Evolutionary conservation across 1,139 yeast genomes (phyloP).

Genomic region (Candida sanyaensis): DNA sequence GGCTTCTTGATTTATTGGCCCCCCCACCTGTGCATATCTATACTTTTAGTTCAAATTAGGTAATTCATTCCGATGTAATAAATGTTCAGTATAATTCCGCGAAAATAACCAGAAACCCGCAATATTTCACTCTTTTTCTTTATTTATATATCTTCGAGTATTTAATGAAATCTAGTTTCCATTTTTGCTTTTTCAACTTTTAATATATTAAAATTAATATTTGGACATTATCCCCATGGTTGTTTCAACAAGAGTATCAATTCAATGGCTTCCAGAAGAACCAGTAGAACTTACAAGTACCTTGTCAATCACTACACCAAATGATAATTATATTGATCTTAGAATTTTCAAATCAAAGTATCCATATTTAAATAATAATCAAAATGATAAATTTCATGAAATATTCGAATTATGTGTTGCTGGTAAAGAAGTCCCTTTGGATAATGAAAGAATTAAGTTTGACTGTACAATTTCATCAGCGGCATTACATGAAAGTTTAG

Average conservation of each 20-base stretch:
- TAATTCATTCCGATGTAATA: constrained; percentile 1
- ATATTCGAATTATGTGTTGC: constrained; percentile 41
- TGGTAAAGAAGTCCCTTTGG: constrained; percentile 38
- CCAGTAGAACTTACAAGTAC: constrained; percentile 53
- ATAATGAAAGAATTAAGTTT: constrained; percentile 34
- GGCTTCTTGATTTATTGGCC: too few species aligned
- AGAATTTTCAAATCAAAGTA: constrained; percentile 27
- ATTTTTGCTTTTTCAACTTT: too few species aligned
- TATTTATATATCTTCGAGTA: too few species aligned
- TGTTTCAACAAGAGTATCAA: constrained; percentile 47
- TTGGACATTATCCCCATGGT: constrained; percentile 16
- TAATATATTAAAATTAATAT: neutral
- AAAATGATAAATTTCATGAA: constrained; percentile 6
- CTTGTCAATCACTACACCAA: constrained; percentile 50
- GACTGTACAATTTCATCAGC: constrained; percentile 47
- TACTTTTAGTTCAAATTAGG: neutral
- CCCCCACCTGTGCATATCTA: too few species aligned
- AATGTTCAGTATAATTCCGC: neutral
- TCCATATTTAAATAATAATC: constrained; percentile 19
- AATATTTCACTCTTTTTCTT: too few species aligned
- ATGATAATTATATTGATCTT: constrained; percentile 47
- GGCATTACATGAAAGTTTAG: constrained; percentile 27
- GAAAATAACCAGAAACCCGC: too few species aligned
- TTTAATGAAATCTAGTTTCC: too few species aligned
- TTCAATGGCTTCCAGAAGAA: constrained; percentile 53